Conservation (phyloP, 2,329 filamentous ascomycete species). For the Beauveria asiatica region DNA sequence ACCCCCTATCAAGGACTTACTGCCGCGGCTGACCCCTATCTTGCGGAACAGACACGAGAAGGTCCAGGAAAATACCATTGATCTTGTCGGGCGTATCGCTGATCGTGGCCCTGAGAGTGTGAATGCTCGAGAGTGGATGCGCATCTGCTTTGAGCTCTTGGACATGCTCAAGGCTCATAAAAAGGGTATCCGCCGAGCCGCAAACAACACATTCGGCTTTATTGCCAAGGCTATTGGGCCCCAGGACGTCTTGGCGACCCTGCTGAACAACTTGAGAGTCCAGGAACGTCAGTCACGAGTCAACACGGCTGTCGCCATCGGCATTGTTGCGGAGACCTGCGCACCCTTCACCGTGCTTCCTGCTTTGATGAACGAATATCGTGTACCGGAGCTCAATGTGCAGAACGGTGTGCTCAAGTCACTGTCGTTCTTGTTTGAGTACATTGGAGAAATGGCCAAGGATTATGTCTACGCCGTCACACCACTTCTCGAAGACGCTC, state of each 20-base stretch:
- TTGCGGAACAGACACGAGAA: constrained; percentile 97
- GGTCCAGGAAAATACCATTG: constrained; percentile 98
- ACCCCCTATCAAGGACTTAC: constrained; percentile 89
- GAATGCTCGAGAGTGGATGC: constrained; percentile 98
- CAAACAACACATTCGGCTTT: constrained; percentile 99
- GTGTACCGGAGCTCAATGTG: constrained; percentile 95
- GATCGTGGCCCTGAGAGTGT: constrained; percentile 95
- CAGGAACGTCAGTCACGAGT: constrained; percentile 97
- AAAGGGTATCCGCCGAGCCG: constrained; percentile 94
- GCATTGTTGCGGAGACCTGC: constrained; percentile 96
- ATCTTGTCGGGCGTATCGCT: constrained; percentile 93
- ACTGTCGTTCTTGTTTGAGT: constrained; percentile 94
- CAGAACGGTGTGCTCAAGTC: constrained; percentile 98
- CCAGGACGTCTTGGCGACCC: constrained; percentile 89
- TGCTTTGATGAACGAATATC: constrained; percentile 98
- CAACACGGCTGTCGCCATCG: constrained; percentile 96
- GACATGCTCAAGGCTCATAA: constrained; percentile 99
- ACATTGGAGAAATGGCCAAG: constrained; percentile 99
- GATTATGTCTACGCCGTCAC: constrained; percentile 99
- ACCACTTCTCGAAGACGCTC: constrained; percentile 87
- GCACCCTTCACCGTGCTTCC: constrained; percentile 98
- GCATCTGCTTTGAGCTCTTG: constrained; percentile 96
- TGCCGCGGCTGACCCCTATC: constrained; percentile 94
- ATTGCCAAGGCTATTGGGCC: constrained; percentile 98
- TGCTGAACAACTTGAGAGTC: constrained; percentile 93